phyloP scores from a whole-genome alignment of 164 flowering plant genomes.

The Magnolia officinalis region DNA sequence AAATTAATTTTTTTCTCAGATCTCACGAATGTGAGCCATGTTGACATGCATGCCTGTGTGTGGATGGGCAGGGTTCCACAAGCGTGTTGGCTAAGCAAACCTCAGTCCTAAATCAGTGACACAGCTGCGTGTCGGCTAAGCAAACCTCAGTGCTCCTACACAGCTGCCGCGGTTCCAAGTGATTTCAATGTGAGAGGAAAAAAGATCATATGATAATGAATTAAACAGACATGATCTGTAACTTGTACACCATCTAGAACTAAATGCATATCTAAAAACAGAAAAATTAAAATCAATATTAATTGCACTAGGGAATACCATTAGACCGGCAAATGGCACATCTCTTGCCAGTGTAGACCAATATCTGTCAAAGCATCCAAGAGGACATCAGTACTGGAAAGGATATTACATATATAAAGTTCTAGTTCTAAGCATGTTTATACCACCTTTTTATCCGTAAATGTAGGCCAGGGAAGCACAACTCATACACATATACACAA shows the following conservation, averaged over 20 bases:
- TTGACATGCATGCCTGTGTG: too few relatives aligned
- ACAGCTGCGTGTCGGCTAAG: too few relatives aligned
- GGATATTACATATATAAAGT: background rate
- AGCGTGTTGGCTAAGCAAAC: too few relatives aligned
- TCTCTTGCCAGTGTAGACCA: slow-evolving; percentile 95
- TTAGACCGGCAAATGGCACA: slow-evolving; percentile 94
- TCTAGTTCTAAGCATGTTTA: background rate
- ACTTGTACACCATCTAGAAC: background rate
- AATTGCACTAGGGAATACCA: slow-evolving; percentile 42
- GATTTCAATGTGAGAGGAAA: background rate
- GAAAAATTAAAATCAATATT: background rate
- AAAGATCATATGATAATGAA: background rate
- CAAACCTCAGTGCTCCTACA: too few relatives aligned
- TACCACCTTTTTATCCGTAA: background rate
- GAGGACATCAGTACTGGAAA: slow-evolving; percentile 1
- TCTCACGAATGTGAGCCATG: too few relatives aligned
- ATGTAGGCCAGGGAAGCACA: background rate
- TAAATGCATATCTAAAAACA: background rate
- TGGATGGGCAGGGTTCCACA: too few relatives aligned
- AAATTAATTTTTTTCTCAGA: too few relatives aligned
- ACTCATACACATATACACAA: background rate
- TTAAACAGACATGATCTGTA: background rate
- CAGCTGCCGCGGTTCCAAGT: background rate
- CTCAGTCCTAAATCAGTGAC: too few relatives aligned
- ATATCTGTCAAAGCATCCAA: slow-evolving; percentile 48